These are phyloP conservation scores for Diaporthe vexans DNA, from an alignment of 2,329 filamentous ascomycete species.

Conservation along the genomic window DNA sequence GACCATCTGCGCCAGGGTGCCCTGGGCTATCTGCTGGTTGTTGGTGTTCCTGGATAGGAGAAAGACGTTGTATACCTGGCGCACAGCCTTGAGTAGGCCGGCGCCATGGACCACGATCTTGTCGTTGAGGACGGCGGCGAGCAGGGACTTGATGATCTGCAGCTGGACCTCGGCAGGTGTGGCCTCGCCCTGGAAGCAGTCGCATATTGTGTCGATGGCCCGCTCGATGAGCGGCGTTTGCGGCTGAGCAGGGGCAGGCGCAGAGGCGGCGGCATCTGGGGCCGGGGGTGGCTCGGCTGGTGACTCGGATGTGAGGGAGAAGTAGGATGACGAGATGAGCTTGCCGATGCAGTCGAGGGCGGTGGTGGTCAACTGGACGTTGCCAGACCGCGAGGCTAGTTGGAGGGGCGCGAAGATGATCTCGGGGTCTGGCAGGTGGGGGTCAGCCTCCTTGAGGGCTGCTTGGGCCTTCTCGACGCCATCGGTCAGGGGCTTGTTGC, in stretches of 20 bases:
- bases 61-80: constrained; percentile 99
- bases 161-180: constrained; percentile 93
- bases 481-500: constrained; percentile 86
- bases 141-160: constrained; percentile 96
- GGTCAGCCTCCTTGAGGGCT: constrained; percentile 88
- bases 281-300: constrained; percentile 61
- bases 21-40: constrained; percentile 97
- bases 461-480: constrained; percentile 84
- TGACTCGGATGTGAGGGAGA: constrained; percentile 74
- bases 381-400: constrained; percentile 88
- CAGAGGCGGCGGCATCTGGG: constrained; percentile 55
- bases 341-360: constrained; percentile 99
- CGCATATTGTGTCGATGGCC: constrained; percentile 98
- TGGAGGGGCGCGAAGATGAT: constrained; percentile 92
- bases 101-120: constrained; percentile 99
- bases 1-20: constrained; percentile 97
- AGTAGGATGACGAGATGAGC: constrained; percentile 98
- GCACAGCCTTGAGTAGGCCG: constrained; percentile 93
- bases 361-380: constrained; percentile 86
- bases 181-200: constrained; percentile 97
- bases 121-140: constrained; percentile 96
- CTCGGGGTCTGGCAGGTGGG: constrained; percentile 88
- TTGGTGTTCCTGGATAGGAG: constrained; percentile 92
- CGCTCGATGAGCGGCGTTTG: constrained; percentile 89
- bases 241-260: constrained; percentile 56